Percentiles rank a stretch among this genome's conserved stretches.
Evolutionary conservation across 345 rosid species (phyloP).

Genomic region (Hypericum perforatum): DNA sequence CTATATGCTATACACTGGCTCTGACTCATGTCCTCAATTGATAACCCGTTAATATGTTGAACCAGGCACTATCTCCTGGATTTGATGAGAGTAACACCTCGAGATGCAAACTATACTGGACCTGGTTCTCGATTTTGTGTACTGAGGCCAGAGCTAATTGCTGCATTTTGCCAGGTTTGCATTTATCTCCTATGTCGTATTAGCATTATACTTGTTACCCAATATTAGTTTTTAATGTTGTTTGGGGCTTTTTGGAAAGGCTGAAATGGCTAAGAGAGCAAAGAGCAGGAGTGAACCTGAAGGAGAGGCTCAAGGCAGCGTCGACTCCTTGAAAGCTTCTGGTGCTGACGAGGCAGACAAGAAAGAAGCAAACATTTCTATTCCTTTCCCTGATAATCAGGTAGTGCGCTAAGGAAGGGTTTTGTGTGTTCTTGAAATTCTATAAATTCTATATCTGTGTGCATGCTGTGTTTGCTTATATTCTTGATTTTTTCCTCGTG

Average conservation of each 20-base stretch:
- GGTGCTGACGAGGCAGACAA: constrained; percentile 21
- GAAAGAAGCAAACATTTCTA: constrained; percentile 26
- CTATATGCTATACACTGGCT: not conserved
- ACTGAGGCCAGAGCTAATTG: constrained; percentile 81
- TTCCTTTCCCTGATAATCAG: constrained; percentile 27
- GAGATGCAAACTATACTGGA: constrained; percentile 89
- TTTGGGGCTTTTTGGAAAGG: constrained; percentile 33
- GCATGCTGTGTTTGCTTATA: too few relatives aligned
- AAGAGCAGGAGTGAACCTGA: constrained; percentile 34
- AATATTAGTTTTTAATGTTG: constrained; percentile 15
- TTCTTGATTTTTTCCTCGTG: too few relatives aligned
- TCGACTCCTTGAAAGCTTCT: constrained; percentile 30
- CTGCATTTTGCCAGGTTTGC: constrained; percentile 82
- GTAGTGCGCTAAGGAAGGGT: constrained; percentile 8
- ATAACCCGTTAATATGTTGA: not conserved
- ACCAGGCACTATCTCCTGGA: constrained; percentile 90
- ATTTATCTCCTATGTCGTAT: not conserved
- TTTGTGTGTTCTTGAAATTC: too few relatives aligned
- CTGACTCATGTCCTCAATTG: not conserved
- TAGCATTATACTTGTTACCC: constrained; percentile 6
- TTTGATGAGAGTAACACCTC: constrained; percentile 99
- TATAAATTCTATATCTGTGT: too few relatives aligned
- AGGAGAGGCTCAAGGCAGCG: constrained; percentile 22
- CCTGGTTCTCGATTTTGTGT: constrained; percentile 92
- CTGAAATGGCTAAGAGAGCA: constrained; percentile 42